phyloP scores from a whole-genome alignment of 2,329 filamentous ascomycete species.

The Rutstroemia sydowiana region DNA sequence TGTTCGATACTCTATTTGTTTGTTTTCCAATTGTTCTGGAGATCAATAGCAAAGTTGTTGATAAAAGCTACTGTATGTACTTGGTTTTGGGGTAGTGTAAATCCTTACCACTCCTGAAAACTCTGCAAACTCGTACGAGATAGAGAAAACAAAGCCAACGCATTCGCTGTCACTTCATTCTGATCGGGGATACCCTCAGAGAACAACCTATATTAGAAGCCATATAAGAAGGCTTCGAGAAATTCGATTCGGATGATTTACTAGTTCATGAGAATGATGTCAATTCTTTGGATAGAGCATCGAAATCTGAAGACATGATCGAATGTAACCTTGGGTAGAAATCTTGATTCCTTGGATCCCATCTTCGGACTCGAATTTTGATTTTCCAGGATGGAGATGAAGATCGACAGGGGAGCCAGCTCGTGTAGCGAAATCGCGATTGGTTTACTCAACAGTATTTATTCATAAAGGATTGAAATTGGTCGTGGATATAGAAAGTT shows the following conservation, averaged over 20 bases:
- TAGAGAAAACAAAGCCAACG: no score
- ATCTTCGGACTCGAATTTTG: not conserved
- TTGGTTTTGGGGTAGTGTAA: no score
- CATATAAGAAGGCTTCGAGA: no score
- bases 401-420: not conserved
- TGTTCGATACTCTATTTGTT: no score
- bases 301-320: conserved; percentile 5
- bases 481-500: not conserved
- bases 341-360: conserved; percentile 2
- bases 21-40: no score
- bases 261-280: not conserved
- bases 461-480: not conserved
- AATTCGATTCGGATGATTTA: not conserved
- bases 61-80: no score
- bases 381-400: not conserved
- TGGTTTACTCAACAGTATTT: not conserved
- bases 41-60: no score
- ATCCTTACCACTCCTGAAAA: no score
- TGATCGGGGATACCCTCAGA: no score
- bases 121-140: no score
- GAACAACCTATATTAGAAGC: no score
- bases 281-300: not conserved
- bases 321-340: conserved; percentile 1
- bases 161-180: no score
- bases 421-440: not conserved